These are phyloP conservation scores for Periglandula ipomoeae DNA, from an alignment of 2,329 filamentous ascomycete species.

Conservation along the genomic window DNA sequence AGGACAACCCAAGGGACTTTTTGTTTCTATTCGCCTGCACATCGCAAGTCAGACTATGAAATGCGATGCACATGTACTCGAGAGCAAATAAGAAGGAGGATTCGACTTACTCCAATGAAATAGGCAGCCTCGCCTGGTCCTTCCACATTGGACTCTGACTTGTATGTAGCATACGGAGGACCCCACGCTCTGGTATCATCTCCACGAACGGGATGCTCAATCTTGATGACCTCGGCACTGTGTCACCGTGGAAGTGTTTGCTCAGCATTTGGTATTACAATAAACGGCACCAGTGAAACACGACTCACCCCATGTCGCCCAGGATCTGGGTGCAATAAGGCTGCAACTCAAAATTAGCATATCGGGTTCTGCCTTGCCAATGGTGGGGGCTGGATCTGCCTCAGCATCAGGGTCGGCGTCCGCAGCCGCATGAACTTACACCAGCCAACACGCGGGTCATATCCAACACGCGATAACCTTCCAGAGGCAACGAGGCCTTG, in stretches of 20 bases:
- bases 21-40: slow-evolving; percentile 89
- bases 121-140: slow-evolving; percentile 91
- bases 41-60: neutral
- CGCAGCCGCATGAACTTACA: slow-evolving; percentile 42
- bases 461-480: slow-evolving; percentile 82
- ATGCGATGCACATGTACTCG: neutral
- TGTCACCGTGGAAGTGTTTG: neutral
- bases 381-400: neutral
- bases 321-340: slow-evolving; percentile 97
- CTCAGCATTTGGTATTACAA: neutral
- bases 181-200: slow-evolving; percentile 97
- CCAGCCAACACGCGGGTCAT: slow-evolving; percentile 95
- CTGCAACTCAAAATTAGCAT: slow-evolving; percentile 34
- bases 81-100: neutral
- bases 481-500: slow-evolving; percentile 50
- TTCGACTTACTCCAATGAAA: slow-evolving; percentile 65
- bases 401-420: slow-evolving; percentile 12
- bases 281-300: no score
- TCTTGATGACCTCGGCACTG: slow-evolving; percentile 92
- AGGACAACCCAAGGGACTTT: slow-evolving; percentile 85
- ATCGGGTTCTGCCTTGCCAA: neutral
- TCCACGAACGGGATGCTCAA: slow-evolving; percentile 84
- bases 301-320: slow-evolving; percentile 79
- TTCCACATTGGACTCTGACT: slow-evolving; percentile 43
- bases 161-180: slow-evolving; percentile 81